Evolutionary conservation across 148 eudicot species (phyloP).

Genomic region (Vaccinium corymbosum): DNA sequence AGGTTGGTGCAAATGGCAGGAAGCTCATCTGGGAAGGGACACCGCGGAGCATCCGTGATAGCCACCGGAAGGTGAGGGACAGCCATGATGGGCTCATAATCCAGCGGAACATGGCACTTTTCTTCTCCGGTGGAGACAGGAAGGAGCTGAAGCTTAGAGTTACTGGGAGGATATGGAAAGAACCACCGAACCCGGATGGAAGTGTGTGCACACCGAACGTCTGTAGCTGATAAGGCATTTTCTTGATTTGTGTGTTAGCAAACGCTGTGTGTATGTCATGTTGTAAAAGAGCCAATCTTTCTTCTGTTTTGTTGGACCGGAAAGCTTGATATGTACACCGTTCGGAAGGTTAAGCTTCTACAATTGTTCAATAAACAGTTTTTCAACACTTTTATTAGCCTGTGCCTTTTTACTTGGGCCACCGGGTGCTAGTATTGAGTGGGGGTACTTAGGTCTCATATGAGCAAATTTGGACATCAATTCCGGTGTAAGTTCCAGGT

Average conservation of each 20-base stretch:
- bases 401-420: neutral
- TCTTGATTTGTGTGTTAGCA: conserved; percentile 1
- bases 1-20: conserved; percentile 87
- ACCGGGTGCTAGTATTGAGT: neutral
- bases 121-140: conserved; percentile 85
- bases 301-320: neutral
- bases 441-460: neutral
- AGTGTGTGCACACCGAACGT: conserved; percentile 11
- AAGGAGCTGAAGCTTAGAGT: conserved; percentile 93
- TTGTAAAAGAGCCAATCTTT: neutral
- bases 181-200: conserved; percentile 40
- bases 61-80: conserved; percentile 90
- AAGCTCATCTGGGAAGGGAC: conserved; percentile 91
- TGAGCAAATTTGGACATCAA: neutral
- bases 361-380: neutral
- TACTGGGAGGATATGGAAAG: conserved; percentile 94
- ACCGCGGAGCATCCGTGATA: conserved; percentile 83
- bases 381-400: neutral
- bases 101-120: conserved; percentile 88
- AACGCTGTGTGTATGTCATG: neutral
- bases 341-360: neutral
- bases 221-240: conserved; percentile 13
- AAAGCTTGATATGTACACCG: conserved; percentile 4
- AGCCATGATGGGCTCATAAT: conserved; percentile 95
- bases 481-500: neutral